Evolutionary conservation across 495 filamentous ascomycete genomes (phyloP).

Genomic region (Xylaria scruposa): DNA sequence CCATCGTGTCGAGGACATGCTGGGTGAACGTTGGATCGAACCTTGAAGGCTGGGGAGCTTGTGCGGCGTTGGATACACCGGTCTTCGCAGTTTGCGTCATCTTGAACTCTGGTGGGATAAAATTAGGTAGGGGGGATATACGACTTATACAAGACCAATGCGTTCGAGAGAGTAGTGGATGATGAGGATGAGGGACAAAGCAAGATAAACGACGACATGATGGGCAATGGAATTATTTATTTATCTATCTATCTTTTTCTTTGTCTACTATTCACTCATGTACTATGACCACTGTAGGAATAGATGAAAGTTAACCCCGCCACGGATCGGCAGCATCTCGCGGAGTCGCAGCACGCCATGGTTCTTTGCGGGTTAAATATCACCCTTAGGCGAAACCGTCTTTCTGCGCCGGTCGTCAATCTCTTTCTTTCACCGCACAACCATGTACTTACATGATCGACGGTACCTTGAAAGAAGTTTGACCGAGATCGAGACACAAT

Average conservation of each 20-base stretch:
- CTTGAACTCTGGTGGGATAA: constrained; percentile 22
- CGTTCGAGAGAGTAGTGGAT: background rate
- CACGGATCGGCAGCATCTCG: constrained; percentile 38
- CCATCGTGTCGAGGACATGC: constrained; percentile 75
- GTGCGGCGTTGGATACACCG: constrained; percentile 34
- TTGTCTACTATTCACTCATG: background rate
- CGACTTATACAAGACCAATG: background rate
- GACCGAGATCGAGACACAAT: background rate
- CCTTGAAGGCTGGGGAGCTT: constrained; percentile 38
- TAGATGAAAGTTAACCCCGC: constrained; percentile 38
- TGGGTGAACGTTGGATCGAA: constrained; percentile 82
- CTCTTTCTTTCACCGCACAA: background rate
- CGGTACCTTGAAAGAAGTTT: background rate
- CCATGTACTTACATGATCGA: background rate
- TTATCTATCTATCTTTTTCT: background rate
- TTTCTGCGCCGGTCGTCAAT: background rate
- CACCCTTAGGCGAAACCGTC: constrained; percentile 31
- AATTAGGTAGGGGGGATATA: background rate
- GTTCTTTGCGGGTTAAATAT: constrained; percentile 39
- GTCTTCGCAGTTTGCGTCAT: constrained; percentile 33
- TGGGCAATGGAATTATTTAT: constrained; percentile 9
- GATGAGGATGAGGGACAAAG: constrained; percentile 5
- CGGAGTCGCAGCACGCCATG: constrained; percentile 32
- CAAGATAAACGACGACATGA: background rate
- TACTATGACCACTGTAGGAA: constrained; percentile 18